Percentiles rank a stretch among this genome's conserved stretches.
These are phyloP conservation scores for Calonectria pseudoturangicola DNA, from an alignment of 2,329 filamentous ascomycete species.

Conservation along the genomic window DNA sequence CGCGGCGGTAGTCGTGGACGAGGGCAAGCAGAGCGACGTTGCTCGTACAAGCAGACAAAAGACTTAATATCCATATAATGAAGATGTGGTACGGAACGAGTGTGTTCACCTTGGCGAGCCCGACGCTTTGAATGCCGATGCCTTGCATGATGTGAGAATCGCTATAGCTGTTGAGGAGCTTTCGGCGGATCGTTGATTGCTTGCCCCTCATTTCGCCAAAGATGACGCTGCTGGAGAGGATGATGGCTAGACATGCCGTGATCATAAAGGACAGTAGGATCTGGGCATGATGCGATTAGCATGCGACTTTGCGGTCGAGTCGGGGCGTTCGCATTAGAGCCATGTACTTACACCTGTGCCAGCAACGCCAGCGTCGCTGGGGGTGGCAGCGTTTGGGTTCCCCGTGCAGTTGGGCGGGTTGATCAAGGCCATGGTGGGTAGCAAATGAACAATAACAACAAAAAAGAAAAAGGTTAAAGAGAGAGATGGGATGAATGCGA, in stretches of 20 bases:
- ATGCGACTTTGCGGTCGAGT: not conserved
- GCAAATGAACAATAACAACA: not conserved
- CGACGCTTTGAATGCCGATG: conserved; percentile 80
- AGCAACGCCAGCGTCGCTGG: conserved; percentile 76
- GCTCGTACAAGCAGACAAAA: conserved; percentile 79
- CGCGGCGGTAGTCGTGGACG: conserved; percentile 78
- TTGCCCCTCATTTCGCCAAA: conserved; percentile 70
- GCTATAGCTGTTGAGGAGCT: conserved; percentile 78
- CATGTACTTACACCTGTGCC: conserved; percentile 67
- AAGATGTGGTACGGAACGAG: conserved; percentile 83
- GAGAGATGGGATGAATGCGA: not conserved
- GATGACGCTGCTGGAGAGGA: conserved; percentile 74
- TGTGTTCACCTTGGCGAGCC: conserved; percentile 74
- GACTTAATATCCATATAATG: conserved; percentile 80
- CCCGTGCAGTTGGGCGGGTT: conserved; percentile 77
- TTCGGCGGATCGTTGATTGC: conserved; percentile 74
- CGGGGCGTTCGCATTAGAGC: conserved; percentile 48
- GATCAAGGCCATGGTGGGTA: conserved; percentile 73
- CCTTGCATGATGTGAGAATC: conserved; percentile 82
- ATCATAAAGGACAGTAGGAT: conserved; percentile 79
- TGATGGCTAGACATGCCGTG: conserved; percentile 74
- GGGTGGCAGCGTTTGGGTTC: conserved; percentile 62
- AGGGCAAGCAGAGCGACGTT: conserved; percentile 79
- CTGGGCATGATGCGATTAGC: conserved; percentile 43
- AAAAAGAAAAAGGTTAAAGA: conserved; percentile 9